Conservation (phyloP, 768 basidiomycete genomes). For the Pleurotus djamor region DNA sequence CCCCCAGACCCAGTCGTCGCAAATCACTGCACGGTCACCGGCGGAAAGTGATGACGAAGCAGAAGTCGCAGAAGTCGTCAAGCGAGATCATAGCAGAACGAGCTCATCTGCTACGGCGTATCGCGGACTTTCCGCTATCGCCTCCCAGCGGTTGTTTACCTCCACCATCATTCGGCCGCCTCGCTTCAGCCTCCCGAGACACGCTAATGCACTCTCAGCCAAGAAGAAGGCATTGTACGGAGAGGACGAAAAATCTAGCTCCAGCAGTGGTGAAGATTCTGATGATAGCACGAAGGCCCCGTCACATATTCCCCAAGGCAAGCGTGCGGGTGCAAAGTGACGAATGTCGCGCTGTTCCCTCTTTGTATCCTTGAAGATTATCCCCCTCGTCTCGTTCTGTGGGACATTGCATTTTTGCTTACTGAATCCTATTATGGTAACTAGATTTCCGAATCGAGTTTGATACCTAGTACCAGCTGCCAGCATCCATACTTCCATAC, state of each 20-base stretch:
- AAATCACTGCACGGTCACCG: slow-evolving; percentile 16
- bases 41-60: slow-evolving; percentile 42
- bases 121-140: slow-evolving; percentile 54
- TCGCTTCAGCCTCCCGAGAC: slow-evolving; percentile 14
- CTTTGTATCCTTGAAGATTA: background rate
- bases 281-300: slow-evolving; percentile 22
- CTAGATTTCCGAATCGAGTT: background rate
- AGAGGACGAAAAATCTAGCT: slow-evolving; percentile 33
- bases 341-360: too few relatives aligned
- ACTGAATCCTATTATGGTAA: background rate
- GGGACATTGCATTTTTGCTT: too few relatives aligned
- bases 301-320: slow-evolving; percentile 63
- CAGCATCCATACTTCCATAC: background rate
- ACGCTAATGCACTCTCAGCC: slow-evolving; percentile 14
- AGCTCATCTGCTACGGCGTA: slow-evolving; percentile 22
- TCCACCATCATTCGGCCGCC: slow-evolving; percentile 27
- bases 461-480: background rate
- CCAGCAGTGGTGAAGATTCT: slow-evolving; percentile 33
- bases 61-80: slow-evolving; percentile 31
- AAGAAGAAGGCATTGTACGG: slow-evolving; percentile 37
- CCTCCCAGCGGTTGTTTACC: slow-evolving; percentile 34
- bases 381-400: background rate
- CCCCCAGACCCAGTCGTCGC: slow-evolving; percentile 27
- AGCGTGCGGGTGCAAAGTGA: slow-evolving; percentile 44
- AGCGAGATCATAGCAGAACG: slow-evolving; percentile 11